Evolutionary conservation across 2,329 filamentous ascomycete genomes (phyloP), one percentile per base, ranked within the genome.

Genomic region (Fusarium sp.): DNA sequence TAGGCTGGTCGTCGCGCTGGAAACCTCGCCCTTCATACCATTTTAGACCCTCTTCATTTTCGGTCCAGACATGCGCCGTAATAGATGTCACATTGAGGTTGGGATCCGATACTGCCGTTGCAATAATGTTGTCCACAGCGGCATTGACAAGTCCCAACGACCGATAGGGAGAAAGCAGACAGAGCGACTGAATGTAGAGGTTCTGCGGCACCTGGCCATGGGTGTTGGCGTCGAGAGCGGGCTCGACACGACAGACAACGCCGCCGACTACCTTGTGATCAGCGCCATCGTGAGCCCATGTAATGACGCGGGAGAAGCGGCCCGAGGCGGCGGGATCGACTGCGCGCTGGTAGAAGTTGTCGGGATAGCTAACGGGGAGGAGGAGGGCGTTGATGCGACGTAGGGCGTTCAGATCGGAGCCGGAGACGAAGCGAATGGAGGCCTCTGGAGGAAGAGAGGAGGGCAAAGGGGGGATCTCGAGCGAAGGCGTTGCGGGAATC

Each of bases 31-130:
- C 82, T 34, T 81, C 74, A 78, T 92, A 92, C 90, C 90, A 92
- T 61, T 82, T 82, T 65, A 91, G 78, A 0, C 86, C 90, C 18
- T 91, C 89, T 3, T 86, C 84, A 76, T 91, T 91, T 63, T 89
- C 85, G 11, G 89, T 90, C 90, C 90, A 92, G 15, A 92, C 90
- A 76, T 92, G 90, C 6, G 90, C 90, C 69, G 89, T 91, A 15
- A 90, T 81, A 44, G 82, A 73, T 37, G 71, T 72, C 36, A 85
- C 82, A 54, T 83, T 74, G 66, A 83, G 77, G 15, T 68, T 78
- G 5, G 79, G 80, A 11, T 79, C 78, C 12, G 73, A 68, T 9
- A 75, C 73, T 12, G 79, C 80, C 11, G 82, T 80, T 23, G 80
- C 79, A 59, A 87, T 71, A 47, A 89, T 82, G 67, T 86, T 82